Evolutionary conservation across 257 asterid species (phyloP), one percentile per base, ranked within the genome.

Genomic region (Fraxinus quadrangulata): DNA sequence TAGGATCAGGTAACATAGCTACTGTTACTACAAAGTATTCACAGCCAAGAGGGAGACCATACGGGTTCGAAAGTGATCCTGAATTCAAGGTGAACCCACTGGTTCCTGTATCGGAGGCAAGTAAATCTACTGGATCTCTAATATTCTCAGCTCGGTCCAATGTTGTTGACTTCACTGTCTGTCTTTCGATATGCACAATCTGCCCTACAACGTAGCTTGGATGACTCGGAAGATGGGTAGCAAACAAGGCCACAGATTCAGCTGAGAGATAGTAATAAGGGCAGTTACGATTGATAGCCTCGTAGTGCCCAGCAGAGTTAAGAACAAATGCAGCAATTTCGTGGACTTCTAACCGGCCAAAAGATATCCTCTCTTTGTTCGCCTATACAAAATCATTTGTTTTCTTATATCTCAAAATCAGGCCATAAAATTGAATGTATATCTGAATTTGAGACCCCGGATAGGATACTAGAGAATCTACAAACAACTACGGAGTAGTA

Each of bases 241-340:
- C 82, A 51, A 92, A 93, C 77, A 96, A 75, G 76, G 98, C 97
- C 39, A 93, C 97, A 0, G 99, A 96, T 78, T 96, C 99, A 6
- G 94, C 79, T 72, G 99, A 96, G 34, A 96, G 97, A 83, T 86
- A 96, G 54, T 96, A 96, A 76, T 84, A 85, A 61, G 94, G 90
- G 86, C 80, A 85, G 87, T 78, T 87, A n/a, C 98, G 93, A 45
- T 85, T 90, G 79, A 93, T 90, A 6, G 99, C 99, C 85, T 93
- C 96, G 2, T 93, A 93, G 71, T 90, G 84, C 42, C 97, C 97
- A 4, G 86, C 79, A 5, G 94, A 78, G 85, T 92, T 96, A 79
- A 88, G 97, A 76, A 96, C 86, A 78, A 96, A 96, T 75, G 98
- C 98, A 70, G 96, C 99, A 81, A 87, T 88, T 81, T 89, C 99